Evolutionary conservation across 176 grass and related monocot species (phyloP).

Genomic region (Carex scoparia): DNA sequence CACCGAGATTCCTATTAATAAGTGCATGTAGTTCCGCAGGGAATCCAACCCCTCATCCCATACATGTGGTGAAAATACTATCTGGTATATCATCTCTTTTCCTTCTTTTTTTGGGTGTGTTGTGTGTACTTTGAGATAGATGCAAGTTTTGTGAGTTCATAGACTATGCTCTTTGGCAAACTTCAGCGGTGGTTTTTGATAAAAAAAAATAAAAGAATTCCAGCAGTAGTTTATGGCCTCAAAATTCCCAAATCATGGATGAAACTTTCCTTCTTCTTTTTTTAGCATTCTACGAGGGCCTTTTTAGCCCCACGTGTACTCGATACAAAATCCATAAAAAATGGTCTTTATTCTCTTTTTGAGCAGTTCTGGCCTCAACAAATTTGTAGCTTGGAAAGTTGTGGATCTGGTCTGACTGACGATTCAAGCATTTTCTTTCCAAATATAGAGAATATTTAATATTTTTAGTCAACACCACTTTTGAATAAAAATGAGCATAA

Average conservation of each 20-base stretch:
- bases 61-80: neutral
- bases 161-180: neutral
- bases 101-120: neutral
- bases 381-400: neutral
- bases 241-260: neutral
- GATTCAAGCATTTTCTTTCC: neutral
- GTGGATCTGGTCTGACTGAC: constrained; percentile 1
- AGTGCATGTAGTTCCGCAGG: neutral
- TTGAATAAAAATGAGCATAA: neutral
- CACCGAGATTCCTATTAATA: no score
- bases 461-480: neutral
- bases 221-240: neutral
- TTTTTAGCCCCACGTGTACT: neutral
- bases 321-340: neutral
- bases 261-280: neutral
- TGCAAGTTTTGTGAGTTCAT: neutral
- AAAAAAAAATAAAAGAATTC: neutral
- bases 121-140: neutral
- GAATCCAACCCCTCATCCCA: neutral
- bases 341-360: neutral
- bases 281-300: neutral
- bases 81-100: neutral
- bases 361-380: neutral
- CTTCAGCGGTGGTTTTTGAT: neutral
- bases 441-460: neutral